Conservation (phyloP, 73 alveolate genomes). For the Paramecium pentaurelia region DNA sequence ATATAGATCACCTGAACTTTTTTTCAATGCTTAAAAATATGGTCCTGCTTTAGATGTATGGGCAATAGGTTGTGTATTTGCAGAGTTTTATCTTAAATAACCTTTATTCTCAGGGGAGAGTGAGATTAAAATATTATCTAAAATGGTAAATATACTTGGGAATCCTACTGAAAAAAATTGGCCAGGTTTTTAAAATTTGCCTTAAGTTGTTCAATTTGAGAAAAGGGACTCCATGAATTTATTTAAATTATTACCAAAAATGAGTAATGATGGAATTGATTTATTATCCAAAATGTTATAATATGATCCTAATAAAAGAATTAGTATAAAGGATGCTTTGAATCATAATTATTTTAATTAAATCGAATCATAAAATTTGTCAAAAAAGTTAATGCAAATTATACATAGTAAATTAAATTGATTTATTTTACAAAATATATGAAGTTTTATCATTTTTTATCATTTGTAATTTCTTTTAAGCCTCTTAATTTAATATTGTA, state of each 20-base stretch:
- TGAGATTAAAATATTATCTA: not conserved
- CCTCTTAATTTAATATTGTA: not conserved
- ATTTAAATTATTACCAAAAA: not conserved
- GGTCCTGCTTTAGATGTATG: constrained; percentile 77
- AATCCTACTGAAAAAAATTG: constrained; percentile 1
- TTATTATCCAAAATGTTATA: not conserved
- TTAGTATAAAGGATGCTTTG: not conserved
- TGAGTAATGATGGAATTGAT: not conserved
- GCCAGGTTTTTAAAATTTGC: not conserved
- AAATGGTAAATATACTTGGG: not conserved
- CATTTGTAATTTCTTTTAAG: not conserved
- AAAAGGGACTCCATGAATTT: not conserved
- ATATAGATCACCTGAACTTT: constrained; percentile 85
- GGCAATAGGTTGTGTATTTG: constrained; percentile 94
- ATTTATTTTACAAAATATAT: not conserved
- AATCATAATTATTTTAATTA: not conserved
- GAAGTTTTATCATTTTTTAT: not conserved
- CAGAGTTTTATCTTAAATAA: constrained; percentile 80
- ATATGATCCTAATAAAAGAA: constrained; percentile 8
- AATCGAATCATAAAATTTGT: not conserved
- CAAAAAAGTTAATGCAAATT: not conserved
- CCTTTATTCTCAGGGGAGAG: constrained; percentile 84
- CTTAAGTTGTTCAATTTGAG: not conserved
- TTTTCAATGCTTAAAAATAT: constrained; percentile 50
- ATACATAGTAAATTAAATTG: not conserved